phyloP scores from a whole-genome alignment of 2,329 filamentous ascomycete genomes.

The Escovopsis sp. region DNA sequence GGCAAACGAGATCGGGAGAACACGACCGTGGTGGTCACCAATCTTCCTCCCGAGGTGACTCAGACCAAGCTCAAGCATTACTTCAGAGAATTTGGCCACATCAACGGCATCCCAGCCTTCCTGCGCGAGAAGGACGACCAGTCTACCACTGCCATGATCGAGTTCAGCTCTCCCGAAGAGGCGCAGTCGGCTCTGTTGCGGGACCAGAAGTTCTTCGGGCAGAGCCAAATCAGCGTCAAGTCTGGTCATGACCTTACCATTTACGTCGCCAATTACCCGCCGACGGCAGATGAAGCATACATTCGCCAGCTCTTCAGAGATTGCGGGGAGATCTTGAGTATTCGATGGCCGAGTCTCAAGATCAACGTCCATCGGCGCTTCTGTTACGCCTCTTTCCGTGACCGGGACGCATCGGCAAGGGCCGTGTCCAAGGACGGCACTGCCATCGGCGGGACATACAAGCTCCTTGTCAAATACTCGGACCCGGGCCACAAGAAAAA shows the following conservation, averaged over 20 bases:
- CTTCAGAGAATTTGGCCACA: slow-evolving; percentile 77
- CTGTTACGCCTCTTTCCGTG: slow-evolving; percentile 85
- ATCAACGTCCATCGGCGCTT: slow-evolving; percentile 80
- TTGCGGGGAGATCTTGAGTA: slow-evolving; percentile 68
- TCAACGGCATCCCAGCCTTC: slow-evolving; percentile 57
- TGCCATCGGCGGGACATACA: slow-evolving; percentile 50
- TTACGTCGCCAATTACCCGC: slow-evolving; percentile 82
- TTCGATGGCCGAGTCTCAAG: slow-evolving; percentile 84
- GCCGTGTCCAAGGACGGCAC: slow-evolving; percentile 61
- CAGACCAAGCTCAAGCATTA: slow-evolving; percentile 70
- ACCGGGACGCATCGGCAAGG: slow-evolving; percentile 47
- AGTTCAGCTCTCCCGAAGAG: slow-evolving; percentile 71
- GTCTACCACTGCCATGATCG: slow-evolving; percentile 59
- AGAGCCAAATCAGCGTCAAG: slow-evolving; percentile 56
- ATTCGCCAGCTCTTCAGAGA: slow-evolving; percentile 53
- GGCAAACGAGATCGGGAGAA: slow-evolving; percentile 80
- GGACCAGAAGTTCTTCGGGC: slow-evolving; percentile 65
- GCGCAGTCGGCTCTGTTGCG: slow-evolving; percentile 67
- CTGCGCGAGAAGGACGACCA: slow-evolving; percentile 44
- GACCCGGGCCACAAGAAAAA: slow-evolving; percentile 65
- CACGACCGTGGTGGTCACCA: slow-evolving; percentile 66
- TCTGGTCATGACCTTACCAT: slow-evolving; percentile 67
- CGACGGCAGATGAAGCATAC: slow-evolving; percentile 54
- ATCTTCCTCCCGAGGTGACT: slow-evolving; percentile 54
- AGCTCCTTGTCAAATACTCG: slow-evolving; percentile 66